phyloP scores from a whole-genome alignment of 2,329 filamentous ascomycete species.

The Ophiostoma ulmi region DNA sequence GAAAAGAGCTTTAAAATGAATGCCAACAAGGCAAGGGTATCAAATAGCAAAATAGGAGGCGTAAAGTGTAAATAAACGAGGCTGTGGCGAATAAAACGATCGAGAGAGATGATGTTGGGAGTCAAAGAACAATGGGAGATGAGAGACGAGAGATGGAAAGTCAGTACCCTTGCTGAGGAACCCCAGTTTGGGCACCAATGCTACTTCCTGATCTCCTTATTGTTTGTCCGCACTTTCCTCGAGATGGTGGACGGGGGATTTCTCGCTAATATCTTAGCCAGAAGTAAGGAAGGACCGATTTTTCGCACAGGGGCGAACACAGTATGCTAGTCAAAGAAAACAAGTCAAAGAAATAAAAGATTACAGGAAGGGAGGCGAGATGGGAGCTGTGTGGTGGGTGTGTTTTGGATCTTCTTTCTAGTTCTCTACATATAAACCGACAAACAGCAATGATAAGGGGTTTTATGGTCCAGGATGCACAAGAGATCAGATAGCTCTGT shows the following conservation, averaged over 20 bases:
- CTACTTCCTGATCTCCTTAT: slow-evolving; percentile 11
- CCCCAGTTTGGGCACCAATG: slow-evolving; percentile 3
- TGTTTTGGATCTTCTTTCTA: not conserved
- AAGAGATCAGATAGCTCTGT: not conserved
- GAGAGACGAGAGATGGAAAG: not conserved
- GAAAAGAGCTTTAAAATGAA: slow-evolving; percentile 1
- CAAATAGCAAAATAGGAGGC: not conserved
- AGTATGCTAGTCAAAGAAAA: not conserved
- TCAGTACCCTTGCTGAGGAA: not conserved
- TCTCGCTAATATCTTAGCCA: not conserved
- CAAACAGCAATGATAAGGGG: slow-evolving; percentile 9
- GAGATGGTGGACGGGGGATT: slow-evolving; percentile 8
- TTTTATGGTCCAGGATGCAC: not conserved
- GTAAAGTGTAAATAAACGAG: slow-evolving; percentile 8
- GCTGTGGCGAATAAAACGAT: not conserved
- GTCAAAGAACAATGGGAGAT: not conserved
- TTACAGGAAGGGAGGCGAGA: not conserved
- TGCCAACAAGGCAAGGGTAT: not conserved
- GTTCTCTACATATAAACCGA: not conserved
- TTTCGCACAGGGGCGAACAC: slow-evolving; percentile 12
- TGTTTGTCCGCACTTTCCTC: slow-evolving; percentile 2
- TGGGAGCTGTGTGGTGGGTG: not conserved
- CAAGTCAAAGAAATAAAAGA: not conserved
- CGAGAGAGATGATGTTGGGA: not conserved
- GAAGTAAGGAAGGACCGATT: slow-evolving; percentile 9